Evolutionary conservation across 345 rosid species (phyloP).

Genomic region (Jatropha curcas): DNA sequence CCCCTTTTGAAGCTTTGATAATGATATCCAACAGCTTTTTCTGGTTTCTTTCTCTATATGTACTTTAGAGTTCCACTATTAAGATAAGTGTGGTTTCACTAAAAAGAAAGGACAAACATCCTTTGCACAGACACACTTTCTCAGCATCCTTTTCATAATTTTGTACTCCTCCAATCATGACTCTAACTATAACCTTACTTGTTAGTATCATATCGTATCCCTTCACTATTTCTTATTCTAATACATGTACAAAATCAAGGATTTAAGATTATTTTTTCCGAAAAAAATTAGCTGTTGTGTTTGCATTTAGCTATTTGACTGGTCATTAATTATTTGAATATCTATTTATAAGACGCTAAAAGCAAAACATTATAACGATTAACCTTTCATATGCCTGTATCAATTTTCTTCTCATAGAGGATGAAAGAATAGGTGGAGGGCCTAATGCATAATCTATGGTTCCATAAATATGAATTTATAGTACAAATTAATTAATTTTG

Average conservation of each 20-base stretch:
- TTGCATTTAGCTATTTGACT: too few relatives aligned
- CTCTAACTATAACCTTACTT: not conserved
- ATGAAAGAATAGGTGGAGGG: not conserved
- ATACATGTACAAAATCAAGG: too few relatives aligned
- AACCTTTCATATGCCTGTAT: too few relatives aligned
- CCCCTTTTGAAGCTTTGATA: constrained; percentile 39
- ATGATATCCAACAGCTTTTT: constrained; percentile 46
- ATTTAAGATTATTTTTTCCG: too few relatives aligned
- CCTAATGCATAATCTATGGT: not conserved
- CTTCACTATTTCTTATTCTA: not conserved
- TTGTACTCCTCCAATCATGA: constrained; percentile 15
- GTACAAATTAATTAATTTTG: too few relatives aligned
- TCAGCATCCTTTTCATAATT: constrained; percentile 9
- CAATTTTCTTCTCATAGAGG: too few relatives aligned
- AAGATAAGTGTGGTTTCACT: constrained; percentile 23
- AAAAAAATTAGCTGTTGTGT: too few relatives aligned
- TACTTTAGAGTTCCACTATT: constrained; percentile 42
- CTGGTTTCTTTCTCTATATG: constrained; percentile 12
- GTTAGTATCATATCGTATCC: not conserved
- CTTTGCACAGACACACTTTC: not conserved
- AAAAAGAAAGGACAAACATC: constrained; percentile 27
- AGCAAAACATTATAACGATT: too few relatives aligned
- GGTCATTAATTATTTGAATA: too few relatives aligned
- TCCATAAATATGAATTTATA: not conserved
- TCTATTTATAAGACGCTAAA: too few relatives aligned